Base-by-base conservation (phyloP, 306 rosid genomes). In the Luffa aegyptiaca region DNA sequence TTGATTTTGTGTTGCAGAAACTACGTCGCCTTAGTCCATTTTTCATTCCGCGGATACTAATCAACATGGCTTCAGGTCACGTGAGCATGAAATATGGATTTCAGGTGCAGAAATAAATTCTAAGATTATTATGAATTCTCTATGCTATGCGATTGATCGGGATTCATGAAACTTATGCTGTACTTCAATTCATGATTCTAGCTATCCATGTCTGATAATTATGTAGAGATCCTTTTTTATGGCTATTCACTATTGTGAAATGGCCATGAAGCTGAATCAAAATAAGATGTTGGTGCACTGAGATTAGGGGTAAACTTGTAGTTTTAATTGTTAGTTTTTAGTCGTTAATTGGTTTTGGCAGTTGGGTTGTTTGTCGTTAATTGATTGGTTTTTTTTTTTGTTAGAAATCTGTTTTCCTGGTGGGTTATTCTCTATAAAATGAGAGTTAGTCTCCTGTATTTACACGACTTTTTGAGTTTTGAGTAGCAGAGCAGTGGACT, bases 21-120 rank as follows among this genome's bases (percentile, higher is more conserved):
- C 84, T 92, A 61, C 96, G 98, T 75, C 93, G 98, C 77, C 96
- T 95, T 80, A 92, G 98, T 89, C 98, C 98, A 72, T 95, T 89
- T 90, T 95, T 95, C 79, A 90, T 95, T 77, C 98, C 97, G 5
- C 91, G 96, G 80, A 95, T 95, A 85, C 79, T 92, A 87, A 90
- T 95, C 84, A 92, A 95, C 86, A 92, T 95, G 98, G 98, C 98
- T 70, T 89, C 98, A 46, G 97, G 98, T 73, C 98, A 92, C 53
- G 89, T 95, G 84, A 92, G 98, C 97, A 95, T 95, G 96, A 95
- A 89, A 82, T 95, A 92, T 85, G 97, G 97, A 55, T 91, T 95
- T 81, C 97, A 95, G 96, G 98, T 95, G 82, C 46, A 48, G 9
- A 62, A 44, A 46, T 59, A 20, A 12, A 41, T 57, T 36, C 55